Evolutionary conservation across 331 rosid species (phyloP), one percentile per base, ranked within the genome.

Genomic region (Rhamnella rubrinervis): DNA sequence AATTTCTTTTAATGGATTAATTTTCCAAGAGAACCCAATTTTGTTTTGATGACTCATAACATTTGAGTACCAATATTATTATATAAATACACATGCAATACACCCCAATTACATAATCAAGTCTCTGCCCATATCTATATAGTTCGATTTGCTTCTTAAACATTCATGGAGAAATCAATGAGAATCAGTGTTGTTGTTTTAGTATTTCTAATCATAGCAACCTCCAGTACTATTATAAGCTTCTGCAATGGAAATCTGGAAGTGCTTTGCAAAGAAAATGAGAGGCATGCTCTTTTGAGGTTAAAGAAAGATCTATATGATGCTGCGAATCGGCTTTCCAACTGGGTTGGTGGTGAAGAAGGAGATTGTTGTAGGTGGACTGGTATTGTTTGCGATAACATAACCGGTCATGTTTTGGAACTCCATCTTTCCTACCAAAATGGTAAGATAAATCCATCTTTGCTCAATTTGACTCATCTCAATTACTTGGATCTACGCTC

Each of bases 361-460:
- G 37, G 53, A 52, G 67, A 74, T 10, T 81, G 73, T 0, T 82
- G 83, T 9, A 16, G 63, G 0, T 82, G 84, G 88, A 15, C 1
- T 1, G 70, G 78, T 3, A 59, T 82, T 37, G 64, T 78, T 6
- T 82, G 83, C 66, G n/a, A 55, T 7, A 20, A 71, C 31, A 0
- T 38, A 6, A 74, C 73, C 0, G 8, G 70, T 7, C 80, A 67
- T 23, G 2, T 71, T 2, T 28, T 5, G 0, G 61, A 61, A 39
- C 55, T 61, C 2, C 75, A 23, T 53, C 40, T 71, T 5, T 26
- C 31, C 4, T 26, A 26, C 31, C 31, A 26, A 26, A 26, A 2
- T 20, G 20, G 49, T 59, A 59, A 74, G 67, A 38, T 76, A 20
- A 67, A 61, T 55, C 37, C 67, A 49, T 61, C 71, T 55, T 72